Evolutionary conservation across 441 rosid genomes (phyloP).

Genomic region (Mallotus japonicus): DNA sequence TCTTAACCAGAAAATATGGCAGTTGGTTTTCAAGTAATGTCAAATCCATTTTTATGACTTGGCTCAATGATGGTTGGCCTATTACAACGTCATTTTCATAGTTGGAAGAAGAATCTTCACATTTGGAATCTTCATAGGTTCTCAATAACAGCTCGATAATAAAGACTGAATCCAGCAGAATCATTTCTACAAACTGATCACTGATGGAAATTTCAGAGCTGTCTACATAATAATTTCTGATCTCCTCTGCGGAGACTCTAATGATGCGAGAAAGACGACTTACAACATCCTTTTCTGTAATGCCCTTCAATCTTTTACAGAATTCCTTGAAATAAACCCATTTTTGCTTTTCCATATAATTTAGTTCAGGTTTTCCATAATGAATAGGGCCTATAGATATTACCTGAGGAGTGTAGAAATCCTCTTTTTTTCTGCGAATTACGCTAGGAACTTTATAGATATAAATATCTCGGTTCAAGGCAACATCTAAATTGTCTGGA

Average conservation of each 20-base stretch:
- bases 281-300: not conserved
- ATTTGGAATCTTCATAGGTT: not conserved
- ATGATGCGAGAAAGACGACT: not conserved
- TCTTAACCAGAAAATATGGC: slow-evolving; percentile 11
- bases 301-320: not conserved
- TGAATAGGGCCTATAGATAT: slow-evolving; percentile 21
- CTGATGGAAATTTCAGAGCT: not conserved
- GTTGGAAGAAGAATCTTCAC: not conserved
- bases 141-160: slow-evolving; percentile 28
- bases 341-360: slow-evolving; percentile 20
- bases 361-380: not conserved
- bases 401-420: slow-evolving; percentile 16
- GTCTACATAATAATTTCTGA: slow-evolving; percentile 22
- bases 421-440: no score
- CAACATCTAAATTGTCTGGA: no score
- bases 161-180: slow-evolving; percentile 30
- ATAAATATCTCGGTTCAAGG: no score
- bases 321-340: slow-evolving; percentile 19
- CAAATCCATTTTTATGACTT: slow-evolving; percentile 23
- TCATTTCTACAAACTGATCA: slow-evolving; percentile 16
- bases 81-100: slow-evolving; percentile 12
- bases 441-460: no score
- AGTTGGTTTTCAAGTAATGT: slow-evolving; percentile 33
- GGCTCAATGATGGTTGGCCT: slow-evolving; percentile 17
- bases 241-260: not conserved